Evolutionary conservation across 352 stramenopile species (phyloP), one percentile per base, ranked within the genome.

Genomic region (Thalassiosira mediterranea): DNA sequence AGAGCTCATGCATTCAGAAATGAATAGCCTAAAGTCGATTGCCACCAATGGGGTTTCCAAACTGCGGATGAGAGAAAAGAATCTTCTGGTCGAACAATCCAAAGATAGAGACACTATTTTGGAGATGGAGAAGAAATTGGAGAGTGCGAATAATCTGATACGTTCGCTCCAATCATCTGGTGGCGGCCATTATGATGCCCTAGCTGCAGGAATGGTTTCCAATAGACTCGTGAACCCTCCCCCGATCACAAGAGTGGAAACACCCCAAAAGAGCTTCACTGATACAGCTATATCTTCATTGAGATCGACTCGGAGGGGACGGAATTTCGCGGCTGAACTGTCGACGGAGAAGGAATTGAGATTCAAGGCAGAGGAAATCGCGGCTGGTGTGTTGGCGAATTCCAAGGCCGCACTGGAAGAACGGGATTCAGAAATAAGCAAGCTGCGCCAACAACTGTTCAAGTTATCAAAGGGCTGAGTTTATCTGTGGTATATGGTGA

Each of bases 331-430:
- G 23, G 68, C 56, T 31, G 62, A 84, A 26, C 29, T 84, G 10
- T 71, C 47, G 17, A 51, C 58, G 8, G 76, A 79, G 58, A 84
- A 79, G 57, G 76, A 84, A 53, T 46, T 84, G n/a, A 48, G 69
- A 17, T 79, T 58, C 10, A 84, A 84, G 23, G 76, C 76, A 10
- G 76, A 84, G 38, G 76, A 84, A 46, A 84, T 84, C 42, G 76
- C 64, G 52, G 76, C 76, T 49, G 76, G 58, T 1, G 76, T 84
- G 23, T 51, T 84, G 28, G 68, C 64, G n/a, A 76, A 69, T 61
- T 60, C 76, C 8, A 77, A 79, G 29, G 23, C 42, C 10, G 63
- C 38, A 15, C 71, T 79, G 28, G 69, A 84, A 46, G 63, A 79
- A 47, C 31, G 76, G 26, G 76, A 84, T 72, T 48, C 38, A 21